Conservation (phyloP, 1,284 basidiomycete genomes). For the Schizophyllum amplum region DNA sequence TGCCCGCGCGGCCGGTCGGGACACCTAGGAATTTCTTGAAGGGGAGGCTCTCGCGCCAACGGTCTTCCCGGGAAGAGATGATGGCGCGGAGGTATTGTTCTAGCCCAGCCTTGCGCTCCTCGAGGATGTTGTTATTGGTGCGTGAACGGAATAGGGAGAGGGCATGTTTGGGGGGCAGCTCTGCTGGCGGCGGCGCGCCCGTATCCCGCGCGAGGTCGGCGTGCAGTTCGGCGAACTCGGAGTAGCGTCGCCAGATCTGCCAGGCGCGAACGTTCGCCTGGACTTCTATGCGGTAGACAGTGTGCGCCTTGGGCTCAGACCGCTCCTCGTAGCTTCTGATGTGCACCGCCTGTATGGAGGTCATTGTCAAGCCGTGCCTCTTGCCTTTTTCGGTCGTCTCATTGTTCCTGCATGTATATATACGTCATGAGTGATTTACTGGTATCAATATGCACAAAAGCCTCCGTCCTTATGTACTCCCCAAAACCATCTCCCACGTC, state of each 20-base stretch:
- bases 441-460: too few species aligned
- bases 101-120: slow-evolving; percentile 68
- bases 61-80: slow-evolving; percentile 68
- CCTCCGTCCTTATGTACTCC: neutral
- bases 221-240: slow-evolving; percentile 86
- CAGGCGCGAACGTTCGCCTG: slow-evolving; percentile 82
- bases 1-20: slow-evolving; percentile 42
- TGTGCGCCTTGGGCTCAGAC: slow-evolving; percentile 59
- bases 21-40: slow-evolving; percentile 86
- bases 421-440: neutral
- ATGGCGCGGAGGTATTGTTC: slow-evolving; percentile 87
- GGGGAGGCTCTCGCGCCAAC: slow-evolving; percentile 75
- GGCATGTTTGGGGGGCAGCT: slow-evolving; percentile 74
- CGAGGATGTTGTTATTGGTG: slow-evolving; percentile 47
- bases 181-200: slow-evolving; percentile 62
- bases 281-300: slow-evolving; percentile 75
- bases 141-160: slow-evolving; percentile 51
- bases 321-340: slow-evolving; percentile 64
- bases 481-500: neutral
- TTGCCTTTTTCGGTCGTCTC: neutral
- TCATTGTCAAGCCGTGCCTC: slow-evolving; percentile 32
- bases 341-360: slow-evolving; percentile 67
- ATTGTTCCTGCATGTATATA: neutral
- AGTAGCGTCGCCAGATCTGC: slow-evolving; percentile 91
- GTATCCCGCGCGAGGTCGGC: slow-evolving; percentile 69